Conservation (phyloP, 257 asterid species). For the Scutellaria baicalensis region DNA sequence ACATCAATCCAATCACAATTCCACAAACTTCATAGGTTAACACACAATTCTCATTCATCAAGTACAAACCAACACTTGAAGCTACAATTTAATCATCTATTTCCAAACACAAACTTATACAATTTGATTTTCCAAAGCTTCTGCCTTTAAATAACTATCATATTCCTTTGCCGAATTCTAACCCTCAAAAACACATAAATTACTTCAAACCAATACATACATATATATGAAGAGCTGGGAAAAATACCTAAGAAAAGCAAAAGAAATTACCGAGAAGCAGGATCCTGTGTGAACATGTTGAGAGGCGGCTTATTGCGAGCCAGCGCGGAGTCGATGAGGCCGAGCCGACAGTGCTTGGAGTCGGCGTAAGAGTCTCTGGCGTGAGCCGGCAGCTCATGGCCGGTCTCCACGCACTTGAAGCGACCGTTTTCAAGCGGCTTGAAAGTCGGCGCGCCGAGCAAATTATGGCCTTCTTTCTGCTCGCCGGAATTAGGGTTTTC, state of each 20-base stretch:
- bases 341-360: conserved; percentile 83
- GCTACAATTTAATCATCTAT: background rate
- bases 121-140: background rate
- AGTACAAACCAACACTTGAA: background rate
- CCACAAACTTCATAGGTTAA: background rate
- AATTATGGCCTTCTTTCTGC: conserved; percentile 57
- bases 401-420: conserved; percentile 77
- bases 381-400: conserved; percentile 88
- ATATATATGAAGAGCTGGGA: background rate
- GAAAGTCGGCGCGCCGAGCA: conserved; percentile 71
- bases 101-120: background rate
- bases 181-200: background rate
- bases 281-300: conserved; percentile 83
- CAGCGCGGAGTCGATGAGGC: conserved; percentile 78
- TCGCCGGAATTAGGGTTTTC: conserved; percentile 23
- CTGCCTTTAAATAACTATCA: background rate
- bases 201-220: background rate
- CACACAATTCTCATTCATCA: background rate
- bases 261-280: conserved; percentile 46
- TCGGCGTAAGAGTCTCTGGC: conserved; percentile 62
- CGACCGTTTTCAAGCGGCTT: conserved; percentile 68
- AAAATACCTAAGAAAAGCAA: background rate
- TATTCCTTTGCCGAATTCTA: background rate
- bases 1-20: background rate
- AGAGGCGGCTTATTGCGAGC: conserved; percentile 67